These are phyloP conservation scores for Cyberlindnera euphorbiiphila DNA, from an alignment of 805 yeast species.

Conservation along the genomic window DNA sequence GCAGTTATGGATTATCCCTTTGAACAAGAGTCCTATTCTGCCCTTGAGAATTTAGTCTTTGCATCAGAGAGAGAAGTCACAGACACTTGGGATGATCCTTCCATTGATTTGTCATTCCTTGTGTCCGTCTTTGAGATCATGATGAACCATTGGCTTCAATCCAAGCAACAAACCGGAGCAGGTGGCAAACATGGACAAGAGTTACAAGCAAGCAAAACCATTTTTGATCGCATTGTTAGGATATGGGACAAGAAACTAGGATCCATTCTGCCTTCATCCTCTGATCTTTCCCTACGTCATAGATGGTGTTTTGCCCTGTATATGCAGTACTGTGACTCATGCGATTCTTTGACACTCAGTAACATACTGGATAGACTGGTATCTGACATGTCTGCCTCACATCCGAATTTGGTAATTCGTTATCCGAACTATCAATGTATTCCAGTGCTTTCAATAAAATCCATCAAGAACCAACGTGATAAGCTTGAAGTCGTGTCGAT, in stretches of 20 bases:
- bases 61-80: constrained; percentile 23
- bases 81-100: constrained; percentile 5
- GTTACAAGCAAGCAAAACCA: too few species aligned
- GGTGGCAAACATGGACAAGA: constrained; percentile 33
- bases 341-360: constrained; percentile 31
- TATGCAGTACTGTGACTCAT: constrained; percentile 38
- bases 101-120: not conserved
- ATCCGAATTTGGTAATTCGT: constrained; percentile 28
- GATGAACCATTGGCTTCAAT: constrained; percentile 38
- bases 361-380: constrained; percentile 26
- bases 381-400: constrained; percentile 13
- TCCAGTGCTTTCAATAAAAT: constrained; percentile 47
- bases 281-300: constrained; percentile 30
- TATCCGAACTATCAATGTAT: constrained; percentile 60
- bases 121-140: constrained; percentile 44
- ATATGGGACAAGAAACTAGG: constrained; percentile 41
- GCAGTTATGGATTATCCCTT: constrained; percentile 7
- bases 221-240: constrained; percentile 35
- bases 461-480: constrained; percentile 59
- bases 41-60: not conserved
- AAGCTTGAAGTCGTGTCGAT: constrained; percentile 66
- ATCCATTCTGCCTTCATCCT: constrained; percentile 9
- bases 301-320: constrained; percentile 47
- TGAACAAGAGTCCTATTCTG: not conserved
- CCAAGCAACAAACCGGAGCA: constrained; percentile 23